Base-by-base conservation (phyloP, 306 rosid species). In the Prunus salicina region DNA sequence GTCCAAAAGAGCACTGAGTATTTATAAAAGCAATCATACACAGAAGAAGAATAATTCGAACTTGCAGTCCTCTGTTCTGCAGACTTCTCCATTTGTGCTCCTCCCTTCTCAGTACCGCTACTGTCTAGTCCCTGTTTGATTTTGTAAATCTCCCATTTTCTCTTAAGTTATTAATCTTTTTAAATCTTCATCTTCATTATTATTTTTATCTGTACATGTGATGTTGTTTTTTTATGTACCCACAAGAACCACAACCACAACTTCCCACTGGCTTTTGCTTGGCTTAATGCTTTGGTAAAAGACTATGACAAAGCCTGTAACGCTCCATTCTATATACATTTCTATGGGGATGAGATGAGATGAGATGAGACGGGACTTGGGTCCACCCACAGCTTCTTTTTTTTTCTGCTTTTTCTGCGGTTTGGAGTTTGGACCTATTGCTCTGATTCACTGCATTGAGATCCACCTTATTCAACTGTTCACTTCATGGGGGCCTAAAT, bases 31-130 rank as follows among this genome's bases (percentile, higher is more conserved):
- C 96, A 89, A 86, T 81, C 85, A 89, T 84, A 87, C 83, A 85
- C 88, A 69, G 91, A 89, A 89, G 97, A 89, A 90, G 96, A 90
- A 90, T 86, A 93, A 93, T 93, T 89, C 86, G 91, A 93, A 87
- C 87, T 90, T 87, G 87, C 97, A 87, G 91, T 89, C 85, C 88
- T 78, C 87, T 82, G 78, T 72, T 78, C 84, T 84, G 91, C 93
- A 87, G 86, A 52, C 67, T 79, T 83, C 92, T 83, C 83, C 85
- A 74, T 82, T 53, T 76, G 71, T 77, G 72, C 56, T 73, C 47
- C 72, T 73, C 69, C 10, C 19, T 64, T 69, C 71, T 52, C 71
- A 52, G 20, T 45, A 65, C 65, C 62, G 53, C 20, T 27, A 22
- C 75, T 9, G 71, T 77, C 76, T 76, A 69, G 76, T 58, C 65